These are phyloP conservation scores for Starmera quercuum DNA, from an alignment of 805 yeast genomes.

Conservation along the genomic window DNA sequence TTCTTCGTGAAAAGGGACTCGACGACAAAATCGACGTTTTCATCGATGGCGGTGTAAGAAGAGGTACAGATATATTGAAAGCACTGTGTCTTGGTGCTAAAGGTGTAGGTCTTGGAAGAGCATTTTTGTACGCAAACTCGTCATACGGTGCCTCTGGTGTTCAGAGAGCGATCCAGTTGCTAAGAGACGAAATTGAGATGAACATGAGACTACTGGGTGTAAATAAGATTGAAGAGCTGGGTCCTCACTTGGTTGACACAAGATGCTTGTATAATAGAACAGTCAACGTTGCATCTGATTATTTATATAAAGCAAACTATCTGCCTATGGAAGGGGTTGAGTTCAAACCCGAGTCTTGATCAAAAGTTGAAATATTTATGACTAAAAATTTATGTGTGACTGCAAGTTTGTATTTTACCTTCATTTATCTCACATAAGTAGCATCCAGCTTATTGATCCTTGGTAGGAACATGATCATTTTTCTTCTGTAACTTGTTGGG, in stretches of 20 bases:
- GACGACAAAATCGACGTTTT: constrained; percentile 47
- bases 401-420: neutral
- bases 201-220: constrained; percentile 79
- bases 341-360: constrained; percentile 30
- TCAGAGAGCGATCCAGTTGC: constrained; percentile 46
- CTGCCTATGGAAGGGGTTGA: constrained; percentile 44
- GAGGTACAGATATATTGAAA: constrained; percentile 61
- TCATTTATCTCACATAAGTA: constrained; percentile 44
- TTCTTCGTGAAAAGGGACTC: constrained; percentile 36
- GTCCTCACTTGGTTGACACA: constrained; percentile 54
- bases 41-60: constrained; percentile 62
- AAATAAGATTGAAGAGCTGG: constrained; percentile 48
- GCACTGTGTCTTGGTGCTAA: constrained; percentile 65
- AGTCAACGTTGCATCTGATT: constrained; percentile 45
- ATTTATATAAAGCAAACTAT: constrained; percentile 47
- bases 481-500: constrained; percentile 80
- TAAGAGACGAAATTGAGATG: constrained; percentile 66
- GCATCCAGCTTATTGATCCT: constrained; percentile 85
- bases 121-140: constrained; percentile 56
- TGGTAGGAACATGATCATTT: constrained; percentile 63
- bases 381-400: neutral
- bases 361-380: constrained; percentile 4
- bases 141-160: constrained; percentile 63
- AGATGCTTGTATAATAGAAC: constrained; percentile 34
- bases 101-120: constrained; percentile 66